phyloP scores from a whole-genome alignment of 176 grass and related monocot genomes.

The Areca catechu region DNA sequence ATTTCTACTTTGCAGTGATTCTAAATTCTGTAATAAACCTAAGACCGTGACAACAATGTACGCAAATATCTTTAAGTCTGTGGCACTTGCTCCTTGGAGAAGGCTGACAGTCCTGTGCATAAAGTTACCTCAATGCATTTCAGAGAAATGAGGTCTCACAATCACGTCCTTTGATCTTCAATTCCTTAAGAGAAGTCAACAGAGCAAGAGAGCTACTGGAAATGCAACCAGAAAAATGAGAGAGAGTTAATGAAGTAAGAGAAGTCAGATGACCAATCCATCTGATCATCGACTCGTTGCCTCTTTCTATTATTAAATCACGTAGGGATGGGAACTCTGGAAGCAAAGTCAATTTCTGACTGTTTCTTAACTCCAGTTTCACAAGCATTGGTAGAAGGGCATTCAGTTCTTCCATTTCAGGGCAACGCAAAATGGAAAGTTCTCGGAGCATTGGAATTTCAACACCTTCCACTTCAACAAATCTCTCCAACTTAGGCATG shows the following conservation, averaged over 20 bases:
- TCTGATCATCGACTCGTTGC: not conserved
- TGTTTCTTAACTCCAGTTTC: not conserved
- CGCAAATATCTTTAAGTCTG: too few relatives aligned
- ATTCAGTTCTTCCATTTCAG: constrained; percentile 4
- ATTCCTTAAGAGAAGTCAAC: constrained; percentile 2
- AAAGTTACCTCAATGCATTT: constrained; percentile 2
- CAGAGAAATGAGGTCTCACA: constrained; percentile 3
- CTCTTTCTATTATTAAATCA: not conserved
- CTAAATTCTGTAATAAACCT: too few relatives aligned
- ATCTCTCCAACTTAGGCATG: constrained; percentile 15
- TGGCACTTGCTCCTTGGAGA: too few relatives aligned
- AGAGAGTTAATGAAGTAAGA: constrained; percentile 12
- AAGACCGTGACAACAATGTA: too few relatives aligned
- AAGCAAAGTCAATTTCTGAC: not conserved
- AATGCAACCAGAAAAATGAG: not conserved
- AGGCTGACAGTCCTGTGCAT: too few relatives aligned
- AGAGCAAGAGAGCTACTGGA: not conserved
- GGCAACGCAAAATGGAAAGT: constrained; percentile 14
- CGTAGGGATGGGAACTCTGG: not conserved
- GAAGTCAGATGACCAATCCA: constrained; percentile 19
- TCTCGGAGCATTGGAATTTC: not conserved
- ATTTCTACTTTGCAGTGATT: too few relatives aligned
- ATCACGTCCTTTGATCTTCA: constrained; percentile 5
- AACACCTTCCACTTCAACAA: constrained; percentile 1
- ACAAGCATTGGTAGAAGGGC: not conserved